Percentiles rank a stretch among this genome's conserved stretches.
These are phyloP conservation scores for Pyrus communis DNA, from an alignment of 306 rosid species.

Conservation along the genomic window DNA sequence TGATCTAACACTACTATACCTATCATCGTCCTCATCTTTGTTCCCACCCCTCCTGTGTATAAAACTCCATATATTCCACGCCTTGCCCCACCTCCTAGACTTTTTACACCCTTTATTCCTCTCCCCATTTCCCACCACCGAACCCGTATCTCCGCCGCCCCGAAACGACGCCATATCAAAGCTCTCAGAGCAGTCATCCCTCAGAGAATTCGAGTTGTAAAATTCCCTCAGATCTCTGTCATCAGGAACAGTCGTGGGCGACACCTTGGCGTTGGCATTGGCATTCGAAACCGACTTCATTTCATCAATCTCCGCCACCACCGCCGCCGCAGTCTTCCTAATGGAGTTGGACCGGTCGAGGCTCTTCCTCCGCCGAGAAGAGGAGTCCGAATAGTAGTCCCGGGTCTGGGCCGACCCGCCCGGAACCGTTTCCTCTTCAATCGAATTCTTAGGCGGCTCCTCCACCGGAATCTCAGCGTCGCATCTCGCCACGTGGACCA, in stretches of 20 bases:
- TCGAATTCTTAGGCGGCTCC: conserved; percentile 46
- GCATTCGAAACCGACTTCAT: conserved; percentile 60
- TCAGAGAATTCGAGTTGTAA: conserved; percentile 57
- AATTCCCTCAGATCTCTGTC: conserved; percentile 46
- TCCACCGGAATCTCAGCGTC: conserved; percentile 82
- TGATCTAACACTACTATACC: conserved; percentile 40
- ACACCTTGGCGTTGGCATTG: conserved; percentile 67
- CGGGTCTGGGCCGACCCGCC: conserved; percentile 80
- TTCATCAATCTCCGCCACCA: conserved; percentile 90
- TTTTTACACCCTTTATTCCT: conserved; percentile 57
- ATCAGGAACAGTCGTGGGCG: conserved; percentile 51
- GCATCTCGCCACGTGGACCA: conserved; percentile 49
- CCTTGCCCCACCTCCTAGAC: conserved; percentile 77
- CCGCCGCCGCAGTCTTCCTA: conserved; percentile 85
- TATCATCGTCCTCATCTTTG: conserved; percentile 72
- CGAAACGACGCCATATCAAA: conserved; percentile 44
- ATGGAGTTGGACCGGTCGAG: conserved; percentile 89
- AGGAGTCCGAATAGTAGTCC: conserved; percentile 78
- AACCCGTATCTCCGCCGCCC: conserved; percentile 31
- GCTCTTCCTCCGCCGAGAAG: conserved; percentile 73
- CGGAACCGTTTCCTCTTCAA: conserved; percentile 50
- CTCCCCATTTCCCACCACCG: conserved; percentile 49
- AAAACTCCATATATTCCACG: conserved; percentile 83
- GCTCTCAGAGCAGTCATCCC: conserved; percentile 73
- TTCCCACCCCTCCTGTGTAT: conserved; percentile 56